Evolutionary conservation across 1,284 basidiomycete species (phyloP), one percentile per base, ranked within the genome.

Genomic region (Cutaneotrichosporon sp.): DNA sequence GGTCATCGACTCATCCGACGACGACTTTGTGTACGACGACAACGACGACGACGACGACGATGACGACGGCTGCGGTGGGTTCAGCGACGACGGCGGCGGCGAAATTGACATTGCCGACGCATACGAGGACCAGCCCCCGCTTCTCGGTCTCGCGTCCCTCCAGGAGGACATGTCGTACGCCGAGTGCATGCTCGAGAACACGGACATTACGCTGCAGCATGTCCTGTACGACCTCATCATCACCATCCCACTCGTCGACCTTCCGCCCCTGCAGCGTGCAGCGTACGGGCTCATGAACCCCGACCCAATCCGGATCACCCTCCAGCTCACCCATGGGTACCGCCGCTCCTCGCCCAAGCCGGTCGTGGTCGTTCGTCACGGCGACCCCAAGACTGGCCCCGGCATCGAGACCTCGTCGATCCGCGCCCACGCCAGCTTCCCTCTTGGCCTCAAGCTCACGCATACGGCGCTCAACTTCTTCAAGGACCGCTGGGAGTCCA

Each of bases 141-240:
- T 58, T 13, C 31, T 52, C 14, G 59, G 50, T 11, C 59, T 52
- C 11, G 38, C 54, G 1, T n/a, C 42, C n/a, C 54, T 60, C 4
- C 49, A 60, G 11, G 56, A 62, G 24, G 51, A 62, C 43, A 49
- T 62, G 33, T 43, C 38, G 11, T 27, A 42, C 5, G 54, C 56
- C 5, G 8, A 24, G 18, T 46, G 51, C 4, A 36, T 58, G 29
- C 36, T 62, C 22, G 49, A 42, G 20, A 42, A 50, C 10, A 27
- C 59, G 18, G 36, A 18, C 18, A 45, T 46, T 8, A n/a, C 10
- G 4, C 13, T 60, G 2, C 54, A 24, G 8, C 59, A 55, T 13
- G 24, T 36, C 7, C 47, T 11, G n/a, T 31, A 25, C 49, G 31
- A 59, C 20, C 42, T 59, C 29, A 18, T 34, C 29, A 55, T 60